Conservation (phyloP, 495 filamentous ascomycete species). For the Tuber melanosporum region DNA sequence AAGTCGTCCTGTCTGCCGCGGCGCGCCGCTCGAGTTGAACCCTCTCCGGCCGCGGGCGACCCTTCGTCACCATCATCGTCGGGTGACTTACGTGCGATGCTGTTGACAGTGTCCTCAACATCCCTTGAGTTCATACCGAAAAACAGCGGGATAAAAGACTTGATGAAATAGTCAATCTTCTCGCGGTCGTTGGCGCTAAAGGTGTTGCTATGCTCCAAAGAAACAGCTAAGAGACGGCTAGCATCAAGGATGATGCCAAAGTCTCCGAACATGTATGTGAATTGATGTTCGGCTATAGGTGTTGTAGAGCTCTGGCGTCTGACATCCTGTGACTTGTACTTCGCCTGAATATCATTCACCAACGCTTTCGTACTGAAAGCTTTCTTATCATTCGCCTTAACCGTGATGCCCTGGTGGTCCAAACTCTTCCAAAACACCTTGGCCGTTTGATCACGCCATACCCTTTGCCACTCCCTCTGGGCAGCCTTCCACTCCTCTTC, state of each 20-base stretch:
- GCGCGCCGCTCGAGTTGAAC: constrained; percentile 30
- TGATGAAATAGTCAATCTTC: constrained; percentile 73
- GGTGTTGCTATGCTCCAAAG: constrained; percentile 60
- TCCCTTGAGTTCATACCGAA: constrained; percentile 73
- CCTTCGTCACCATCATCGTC: constrained; percentile 67
- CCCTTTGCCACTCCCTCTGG: constrained; percentile 96
- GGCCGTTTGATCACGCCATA: constrained; percentile 91
- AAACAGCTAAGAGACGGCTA: constrained; percentile 69
- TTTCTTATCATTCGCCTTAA: constrained; percentile 78
- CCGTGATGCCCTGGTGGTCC: constrained; percentile 86
- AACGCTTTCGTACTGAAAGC: constrained; percentile 80
- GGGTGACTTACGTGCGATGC: constrained; percentile 57
- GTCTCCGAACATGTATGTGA: constrained; percentile 65
- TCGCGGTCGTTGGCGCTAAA: constrained; percentile 66
- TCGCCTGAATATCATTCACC: constrained; percentile 74
- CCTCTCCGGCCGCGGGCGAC: constrained; percentile 29
- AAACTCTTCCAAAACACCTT: constrained; percentile 89
- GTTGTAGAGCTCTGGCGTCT: constrained; percentile 54
- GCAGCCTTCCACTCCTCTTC: constrained; percentile 95
- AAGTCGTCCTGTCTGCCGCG: constrained; percentile 47
- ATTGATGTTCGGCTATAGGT: constrained; percentile 62
- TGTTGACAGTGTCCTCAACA: constrained; percentile 69
- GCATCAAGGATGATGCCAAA: constrained; percentile 73
- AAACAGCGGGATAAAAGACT: constrained; percentile 80
- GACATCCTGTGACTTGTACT: constrained; percentile 75